These are phyloP conservation scores for Ogataea dorogensis DNA, from an alignment of 805 yeast genomes.

Conservation along the genomic window DNA sequence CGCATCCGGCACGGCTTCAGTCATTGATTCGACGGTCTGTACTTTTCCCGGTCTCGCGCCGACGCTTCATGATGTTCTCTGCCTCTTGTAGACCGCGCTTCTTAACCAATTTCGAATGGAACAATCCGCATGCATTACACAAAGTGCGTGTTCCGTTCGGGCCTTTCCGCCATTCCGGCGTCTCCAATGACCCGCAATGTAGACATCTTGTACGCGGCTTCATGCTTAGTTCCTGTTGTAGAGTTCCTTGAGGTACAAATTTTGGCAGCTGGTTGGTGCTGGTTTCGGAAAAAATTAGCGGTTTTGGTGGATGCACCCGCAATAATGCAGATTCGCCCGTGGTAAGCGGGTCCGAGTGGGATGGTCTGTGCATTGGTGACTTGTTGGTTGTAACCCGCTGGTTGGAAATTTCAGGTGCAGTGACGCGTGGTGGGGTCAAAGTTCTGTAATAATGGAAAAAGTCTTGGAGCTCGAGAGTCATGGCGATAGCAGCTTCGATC, in stretches of 20 bases:
- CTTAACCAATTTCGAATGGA: conserved; percentile 59
- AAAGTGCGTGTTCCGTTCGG: conserved; percentile 79
- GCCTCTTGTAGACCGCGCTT: conserved; percentile 45
- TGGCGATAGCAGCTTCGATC: conserved; percentile 2
- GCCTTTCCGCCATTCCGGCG: conserved; percentile 95
- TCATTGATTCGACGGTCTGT: conserved; percentile 30
- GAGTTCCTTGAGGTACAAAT: conserved; percentile 33
- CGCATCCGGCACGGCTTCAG: conserved; percentile 5
- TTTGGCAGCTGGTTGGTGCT: conserved; percentile 11
- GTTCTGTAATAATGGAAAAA: conserved; percentile 1
- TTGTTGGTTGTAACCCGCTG: too few species aligned
- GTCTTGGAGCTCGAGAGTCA: conserved; percentile 2
- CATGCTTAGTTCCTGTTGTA: conserved; percentile 37
- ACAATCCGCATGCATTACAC: conserved; percentile 92
- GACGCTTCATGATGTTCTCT: conserved; percentile 33
- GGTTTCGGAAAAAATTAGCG: conserved; percentile 19
- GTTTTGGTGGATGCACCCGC: conserved; percentile 33
- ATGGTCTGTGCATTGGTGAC: conserved; percentile 11
- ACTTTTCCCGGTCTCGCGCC: conserved; percentile 31
- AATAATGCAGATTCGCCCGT: conserved; percentile 31
- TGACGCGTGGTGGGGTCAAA: too few species aligned
- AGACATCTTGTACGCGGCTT: conserved; percentile 41
- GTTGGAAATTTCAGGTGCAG: too few species aligned
- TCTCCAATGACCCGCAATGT: conserved; percentile 71
- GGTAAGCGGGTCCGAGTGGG: conserved; percentile 21